Conservation (phyloP, 2,329 filamentous ascomycete genomes). For the Stachybotrys elegans region DNA sequence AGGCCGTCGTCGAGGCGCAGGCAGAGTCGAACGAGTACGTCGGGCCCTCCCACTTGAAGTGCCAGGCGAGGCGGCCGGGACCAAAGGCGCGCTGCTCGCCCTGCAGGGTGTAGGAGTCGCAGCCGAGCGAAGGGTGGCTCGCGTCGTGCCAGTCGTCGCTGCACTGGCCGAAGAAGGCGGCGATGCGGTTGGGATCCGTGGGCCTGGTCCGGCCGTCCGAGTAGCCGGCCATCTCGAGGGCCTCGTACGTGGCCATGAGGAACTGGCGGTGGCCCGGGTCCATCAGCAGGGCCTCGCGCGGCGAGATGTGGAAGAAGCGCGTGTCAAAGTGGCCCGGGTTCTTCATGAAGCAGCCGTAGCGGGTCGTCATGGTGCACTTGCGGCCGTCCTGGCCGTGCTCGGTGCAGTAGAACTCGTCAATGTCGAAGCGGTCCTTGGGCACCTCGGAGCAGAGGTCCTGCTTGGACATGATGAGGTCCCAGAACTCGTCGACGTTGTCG, state of each 20-base stretch:
- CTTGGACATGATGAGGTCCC: background rate
- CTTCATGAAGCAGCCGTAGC: constrained; percentile 47
- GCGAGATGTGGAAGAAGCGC: constrained; percentile 67
- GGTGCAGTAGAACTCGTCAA: constrained; percentile 54
- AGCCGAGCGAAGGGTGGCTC: constrained; percentile 58
- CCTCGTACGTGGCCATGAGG: constrained; percentile 62
- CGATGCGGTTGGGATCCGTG: constrained; percentile 53
- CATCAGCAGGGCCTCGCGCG: constrained; percentile 33
- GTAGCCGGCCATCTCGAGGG: constrained; percentile 62
- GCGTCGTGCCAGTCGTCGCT: constrained; percentile 78
- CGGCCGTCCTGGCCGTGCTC: constrained; percentile 58
- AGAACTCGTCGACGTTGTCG: background rate
- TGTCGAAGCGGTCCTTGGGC: constrained; percentile 55
- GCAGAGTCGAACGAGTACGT: constrained; percentile 73
- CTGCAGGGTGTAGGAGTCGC: constrained; percentile 47
- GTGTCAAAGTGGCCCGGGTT: constrained; percentile 64
- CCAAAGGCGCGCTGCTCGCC: constrained; percentile 47
- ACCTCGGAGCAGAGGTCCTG: constrained; percentile 19
- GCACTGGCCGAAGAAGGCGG: constrained; percentile 71
- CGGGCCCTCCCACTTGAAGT: constrained; percentile 71
- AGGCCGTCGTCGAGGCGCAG: constrained; percentile 69
- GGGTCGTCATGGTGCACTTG: constrained; percentile 35
- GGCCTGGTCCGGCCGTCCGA: constrained; percentile 60
- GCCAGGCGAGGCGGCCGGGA: constrained; percentile 65
- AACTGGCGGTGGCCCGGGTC: constrained; percentile 63